These are phyloP conservation scores for Bretziella fagacearum DNA, from an alignment of 2,329 filamentous ascomycete species.

Conservation along the genomic window DNA sequence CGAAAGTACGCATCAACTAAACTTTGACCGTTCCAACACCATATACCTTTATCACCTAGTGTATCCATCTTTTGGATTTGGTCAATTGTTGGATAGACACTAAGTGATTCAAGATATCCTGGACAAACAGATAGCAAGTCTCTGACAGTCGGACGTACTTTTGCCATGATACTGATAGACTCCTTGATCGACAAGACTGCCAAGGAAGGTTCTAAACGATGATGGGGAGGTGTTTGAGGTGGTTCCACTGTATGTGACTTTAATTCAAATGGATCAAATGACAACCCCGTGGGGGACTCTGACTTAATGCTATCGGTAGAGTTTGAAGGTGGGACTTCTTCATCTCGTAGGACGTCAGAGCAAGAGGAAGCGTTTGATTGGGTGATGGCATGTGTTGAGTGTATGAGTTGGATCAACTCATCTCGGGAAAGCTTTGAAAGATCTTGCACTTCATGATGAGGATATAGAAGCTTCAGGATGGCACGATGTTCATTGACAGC, in stretches of 20 bases:
- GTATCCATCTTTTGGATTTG: slow-evolving; percentile 24
- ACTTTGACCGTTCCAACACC: slow-evolving; percentile 48
- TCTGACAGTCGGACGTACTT: slow-evolving; percentile 32
- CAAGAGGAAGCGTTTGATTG: no score
- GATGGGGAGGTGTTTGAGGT: slow-evolving; percentile 26
- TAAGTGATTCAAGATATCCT: slow-evolving; percentile 24
- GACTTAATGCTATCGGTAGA: neutral
- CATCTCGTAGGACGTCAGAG: no score
- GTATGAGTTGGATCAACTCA: slow-evolving; percentile 42
- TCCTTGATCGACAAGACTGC: slow-evolving; percentile 62
- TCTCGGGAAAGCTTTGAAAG: slow-evolving; percentile 39
- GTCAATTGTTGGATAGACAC: slow-evolving; percentile 4
- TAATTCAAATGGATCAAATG: no score
- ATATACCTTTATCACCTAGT: slow-evolving; percentile 20
- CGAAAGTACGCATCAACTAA: slow-evolving; percentile 63
- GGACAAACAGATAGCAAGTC: slow-evolving; percentile 29
- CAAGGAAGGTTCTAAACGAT: slow-evolving; percentile 48
- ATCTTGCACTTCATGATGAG: slow-evolving; percentile 35
- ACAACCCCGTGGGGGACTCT: neutral
- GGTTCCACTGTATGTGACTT: neutral
- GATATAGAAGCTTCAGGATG: slow-evolving; percentile 45
- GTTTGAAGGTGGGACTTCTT: neutral
- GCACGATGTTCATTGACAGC: slow-evolving; percentile 48
- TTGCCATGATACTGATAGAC: slow-evolving; percentile 53
- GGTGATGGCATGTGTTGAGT: no score